These are phyloP conservation scores for Tillandsia leiboldiana DNA, from an alignment of 176 grass and related monocot genomes.

Conservation along the genomic window DNA sequence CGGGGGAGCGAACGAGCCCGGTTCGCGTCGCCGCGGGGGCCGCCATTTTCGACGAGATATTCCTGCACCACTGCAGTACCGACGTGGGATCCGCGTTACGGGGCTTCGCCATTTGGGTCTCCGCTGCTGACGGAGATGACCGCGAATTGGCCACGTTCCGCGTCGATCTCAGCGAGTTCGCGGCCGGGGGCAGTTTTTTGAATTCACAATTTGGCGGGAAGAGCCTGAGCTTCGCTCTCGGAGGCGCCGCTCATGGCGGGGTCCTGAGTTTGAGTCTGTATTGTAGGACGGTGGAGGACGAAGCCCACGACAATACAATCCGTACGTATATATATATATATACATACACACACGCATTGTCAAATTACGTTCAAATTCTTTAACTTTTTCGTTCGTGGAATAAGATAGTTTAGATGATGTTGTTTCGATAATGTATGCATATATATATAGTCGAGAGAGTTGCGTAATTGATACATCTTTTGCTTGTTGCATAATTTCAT, in stretches of 20 bases:
- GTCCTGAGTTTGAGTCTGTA: conserved; percentile 53
- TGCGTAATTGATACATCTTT: too few relatives aligned
- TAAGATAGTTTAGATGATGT: too few relatives aligned
- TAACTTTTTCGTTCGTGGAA: too few relatives aligned
- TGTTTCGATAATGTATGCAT: too few relatives aligned
- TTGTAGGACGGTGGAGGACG: conserved; percentile 69
- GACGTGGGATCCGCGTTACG: conserved; percentile 32
- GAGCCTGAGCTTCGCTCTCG: conserved; percentile 59
- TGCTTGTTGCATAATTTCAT: neutral
- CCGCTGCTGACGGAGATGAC: conserved; percentile 29
- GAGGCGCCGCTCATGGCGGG: conserved; percentile 41
- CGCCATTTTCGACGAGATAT: conserved; percentile 71
- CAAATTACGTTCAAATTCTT: too few relatives aligned
- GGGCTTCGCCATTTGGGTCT: conserved; percentile 68
- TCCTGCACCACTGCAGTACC: conserved; percentile 56
- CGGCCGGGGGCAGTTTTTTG: conserved; percentile 17
- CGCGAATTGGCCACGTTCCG: conserved; percentile 60
- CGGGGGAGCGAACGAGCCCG: conserved; percentile 67
- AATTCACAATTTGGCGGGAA: conserved; percentile 55
- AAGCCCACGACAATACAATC: neutral
- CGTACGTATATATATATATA: neutral
- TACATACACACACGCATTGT: neutral
- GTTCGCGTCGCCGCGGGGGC: conserved; percentile 26
- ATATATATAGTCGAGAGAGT: too few relatives aligned
- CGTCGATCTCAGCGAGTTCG: conserved; percentile 50